These are phyloP conservation scores for Gossypium herbaceum DNA, from an alignment of 345 rosid genomes.

Conservation along the genomic window DNA sequence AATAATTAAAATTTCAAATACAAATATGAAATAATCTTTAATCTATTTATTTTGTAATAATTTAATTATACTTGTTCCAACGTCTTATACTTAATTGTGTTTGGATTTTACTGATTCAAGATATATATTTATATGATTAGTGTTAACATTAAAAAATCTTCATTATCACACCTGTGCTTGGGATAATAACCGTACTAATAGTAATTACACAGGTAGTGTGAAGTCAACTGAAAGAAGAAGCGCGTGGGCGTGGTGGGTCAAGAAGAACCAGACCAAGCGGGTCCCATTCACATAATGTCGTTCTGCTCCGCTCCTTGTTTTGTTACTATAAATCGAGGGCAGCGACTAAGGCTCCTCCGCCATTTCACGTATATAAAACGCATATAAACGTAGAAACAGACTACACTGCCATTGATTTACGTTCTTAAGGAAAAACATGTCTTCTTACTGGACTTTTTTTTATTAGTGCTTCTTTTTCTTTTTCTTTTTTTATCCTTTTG, in stretches of 20 bases:
- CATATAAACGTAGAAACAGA: background rate
- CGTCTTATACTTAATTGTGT: too few relatives aligned
- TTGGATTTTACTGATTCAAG: too few relatives aligned
- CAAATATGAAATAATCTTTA: too few relatives aligned
- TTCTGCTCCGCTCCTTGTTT: background rate
- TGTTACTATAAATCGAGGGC: slow-evolving; percentile 3
- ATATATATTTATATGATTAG: too few relatives aligned
- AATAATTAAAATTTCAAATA: too few relatives aligned
- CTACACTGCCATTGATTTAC: background rate
- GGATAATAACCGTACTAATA: background rate
- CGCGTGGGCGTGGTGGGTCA: background rate
- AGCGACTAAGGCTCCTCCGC: slow-evolving; percentile 12
- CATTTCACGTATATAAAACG: background rate
- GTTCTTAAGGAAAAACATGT: background rate
- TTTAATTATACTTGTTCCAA: too few relatives aligned
- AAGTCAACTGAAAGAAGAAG: background rate
- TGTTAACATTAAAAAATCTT: too few relatives aligned
- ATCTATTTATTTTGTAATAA: too few relatives aligned
- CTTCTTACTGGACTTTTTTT: background rate
- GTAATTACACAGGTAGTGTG: background rate
- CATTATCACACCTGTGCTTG: too few relatives aligned
- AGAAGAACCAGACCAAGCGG: background rate
- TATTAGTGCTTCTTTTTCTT: background rate
- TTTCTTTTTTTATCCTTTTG: background rate
- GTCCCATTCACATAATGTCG: background rate